Conservation (phyloP, 2,329 filamentous ascomycete genomes). For the Drechmeria coniospora region DNA sequence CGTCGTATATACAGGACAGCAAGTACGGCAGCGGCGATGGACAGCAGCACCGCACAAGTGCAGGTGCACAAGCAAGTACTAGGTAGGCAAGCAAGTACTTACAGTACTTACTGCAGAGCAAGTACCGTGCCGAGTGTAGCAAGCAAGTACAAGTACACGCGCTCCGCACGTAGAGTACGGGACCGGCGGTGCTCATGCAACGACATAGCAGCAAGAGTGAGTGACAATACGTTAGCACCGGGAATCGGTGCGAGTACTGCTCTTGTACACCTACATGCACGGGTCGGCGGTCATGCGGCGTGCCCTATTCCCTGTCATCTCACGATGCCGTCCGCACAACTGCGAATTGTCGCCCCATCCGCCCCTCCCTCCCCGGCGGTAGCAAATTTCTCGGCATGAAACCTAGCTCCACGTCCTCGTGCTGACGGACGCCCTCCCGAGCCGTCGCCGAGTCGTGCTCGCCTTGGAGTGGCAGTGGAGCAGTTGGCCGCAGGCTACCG, state of each 20-base stretch:
- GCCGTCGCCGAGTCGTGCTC: neutral
- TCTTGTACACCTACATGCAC: neutral
- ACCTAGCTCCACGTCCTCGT: neutral
- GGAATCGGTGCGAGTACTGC: no score
- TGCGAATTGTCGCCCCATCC: neutral
- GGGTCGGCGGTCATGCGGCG: neutral
- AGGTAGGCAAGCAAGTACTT: no score
- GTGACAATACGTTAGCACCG: no score
- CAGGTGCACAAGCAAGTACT: no score
- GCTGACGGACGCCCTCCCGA: neutral
- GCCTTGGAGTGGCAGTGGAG: neutral
- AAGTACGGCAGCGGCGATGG: no score
- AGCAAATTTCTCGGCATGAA: conserved; percentile 1
- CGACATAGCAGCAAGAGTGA: no score
- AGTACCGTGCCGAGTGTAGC: no score
- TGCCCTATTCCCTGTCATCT: neutral
- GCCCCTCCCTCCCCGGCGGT: neutral
- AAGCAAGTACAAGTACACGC: no score
- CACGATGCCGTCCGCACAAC: neutral
- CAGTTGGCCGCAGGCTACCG: neutral
- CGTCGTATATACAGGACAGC: neutral
- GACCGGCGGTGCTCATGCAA: no score
- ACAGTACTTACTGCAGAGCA: no score
- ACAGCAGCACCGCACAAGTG: no score
- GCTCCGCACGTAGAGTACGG: no score